Evolutionary conservation across 805 yeast species (phyloP), one percentile per base, ranked within the genome.

Genomic region (Candida ortonii): DNA sequence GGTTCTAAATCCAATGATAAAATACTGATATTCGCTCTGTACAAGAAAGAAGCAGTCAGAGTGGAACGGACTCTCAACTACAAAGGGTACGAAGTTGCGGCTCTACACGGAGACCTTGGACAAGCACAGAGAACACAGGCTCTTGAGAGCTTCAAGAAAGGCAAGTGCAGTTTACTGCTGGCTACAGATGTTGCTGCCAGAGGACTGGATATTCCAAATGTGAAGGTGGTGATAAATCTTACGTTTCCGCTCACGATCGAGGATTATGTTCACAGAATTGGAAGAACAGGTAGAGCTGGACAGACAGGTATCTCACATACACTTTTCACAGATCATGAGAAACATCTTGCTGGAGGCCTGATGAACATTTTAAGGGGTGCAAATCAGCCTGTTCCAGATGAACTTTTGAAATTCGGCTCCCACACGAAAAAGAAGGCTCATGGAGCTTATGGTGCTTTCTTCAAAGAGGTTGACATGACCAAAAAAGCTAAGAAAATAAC

Each of bases 111-210:
- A 41, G 97, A 93, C 59, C 70, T 93, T 53, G 73, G 86, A 31
- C 99, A 93, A 66, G 81, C 73, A 34, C 97, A 90, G 64, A 80
- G 99, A 65, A 83, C 96, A 3, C 75, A 70, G 46, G 96, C 99
- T 6, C 70, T 93, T 44, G 81, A 79, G 22, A 77, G 78, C 43
- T 93, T 93, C 71, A 93, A 93, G 62, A 61, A 71, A 22, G 97
- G 97, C 19, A 71, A 70, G 31, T 72, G 82, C 34, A 80, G 73
- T 49, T 65, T 93, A 28, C 65, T 93, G 62, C 72, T 93, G 49
- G 99, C 99, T 19, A 93, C 99, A 2, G 99, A 93, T 66, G 99
- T 89, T 39, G 97, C 97, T 33, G 97, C 97, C 25, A 78, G 97
- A 70, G 97, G 97, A 45, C 72, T 93, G 48, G 99, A 93, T 63